Evolutionary conservation across 768 basidiomycete species (phyloP).

Genomic region (Galerina marginata): DNA sequence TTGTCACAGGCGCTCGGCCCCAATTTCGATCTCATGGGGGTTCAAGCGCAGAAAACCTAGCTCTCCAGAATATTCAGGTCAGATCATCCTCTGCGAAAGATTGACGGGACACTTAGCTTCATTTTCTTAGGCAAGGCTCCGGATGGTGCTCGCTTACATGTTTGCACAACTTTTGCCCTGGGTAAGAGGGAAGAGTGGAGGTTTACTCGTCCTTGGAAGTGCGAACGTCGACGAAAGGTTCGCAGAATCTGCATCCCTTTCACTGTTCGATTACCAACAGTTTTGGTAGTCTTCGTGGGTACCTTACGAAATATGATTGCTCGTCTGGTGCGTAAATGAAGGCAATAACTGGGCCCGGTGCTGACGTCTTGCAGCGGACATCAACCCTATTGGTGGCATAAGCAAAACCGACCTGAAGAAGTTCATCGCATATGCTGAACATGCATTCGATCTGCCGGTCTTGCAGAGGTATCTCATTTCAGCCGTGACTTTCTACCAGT

Average conservation of each 20-base stretch:
- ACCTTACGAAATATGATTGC: constrained; percentile 97
- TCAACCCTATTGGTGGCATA: constrained; percentile 98
- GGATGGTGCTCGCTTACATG: constrained; percentile 95
- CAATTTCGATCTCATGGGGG: constrained; percentile 91
- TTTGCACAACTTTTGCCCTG: constrained; percentile 96
- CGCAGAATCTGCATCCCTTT: constrained; percentile 7
- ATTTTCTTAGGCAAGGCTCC: constrained; percentile 70
- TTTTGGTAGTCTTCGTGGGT: constrained; percentile 82
- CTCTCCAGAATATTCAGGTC: constrained; percentile 96
- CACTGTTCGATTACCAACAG: not conserved
- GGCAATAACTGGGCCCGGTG: not conserved
- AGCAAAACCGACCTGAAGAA: constrained; percentile 97
- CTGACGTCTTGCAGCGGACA: constrained; percentile 66
- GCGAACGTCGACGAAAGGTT: constrained; percentile 99
- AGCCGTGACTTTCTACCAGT: too few relatives aligned
- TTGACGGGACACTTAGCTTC: not conserved
- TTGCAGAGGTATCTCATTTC: constrained; percentile 61
- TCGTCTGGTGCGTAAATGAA: constrained; percentile 66
- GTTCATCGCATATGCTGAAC: constrained; percentile 87
- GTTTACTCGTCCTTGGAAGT: constrained; percentile 93
- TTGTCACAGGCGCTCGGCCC: constrained; percentile 70
- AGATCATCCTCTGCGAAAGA: constrained; percentile 4
- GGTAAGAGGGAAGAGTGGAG: constrained; percentile 83
- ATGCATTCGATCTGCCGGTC: constrained; percentile 84
- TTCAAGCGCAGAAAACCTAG: constrained; percentile 86